Evolutionary conservation across 306 rosid species (phyloP).

Genomic region (Abrus pulchellus): DNA sequence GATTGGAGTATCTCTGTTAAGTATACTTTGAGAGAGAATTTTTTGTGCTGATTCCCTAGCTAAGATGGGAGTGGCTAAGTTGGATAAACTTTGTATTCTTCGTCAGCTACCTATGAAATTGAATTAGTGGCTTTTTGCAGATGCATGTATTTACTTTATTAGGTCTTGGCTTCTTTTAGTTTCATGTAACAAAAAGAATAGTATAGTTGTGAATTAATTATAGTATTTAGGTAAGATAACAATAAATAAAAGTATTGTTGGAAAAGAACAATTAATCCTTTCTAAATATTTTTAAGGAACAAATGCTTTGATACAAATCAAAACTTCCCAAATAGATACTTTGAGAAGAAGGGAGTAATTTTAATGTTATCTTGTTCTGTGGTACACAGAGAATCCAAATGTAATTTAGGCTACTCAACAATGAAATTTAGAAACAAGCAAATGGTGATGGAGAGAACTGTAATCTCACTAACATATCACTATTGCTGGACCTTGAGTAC

Average conservation of each 20-base stretch:
- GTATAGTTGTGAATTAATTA: not conserved
- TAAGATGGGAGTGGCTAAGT: too few species aligned
- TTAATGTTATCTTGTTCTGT: not conserved
- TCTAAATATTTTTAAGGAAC: not conserved
- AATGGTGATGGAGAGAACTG: not conserved
- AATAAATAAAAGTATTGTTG: not conserved
- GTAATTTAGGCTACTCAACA: not conserved
- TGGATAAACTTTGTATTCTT: too few species aligned
- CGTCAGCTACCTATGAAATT: too few species aligned
- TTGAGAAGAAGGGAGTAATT: not conserved
- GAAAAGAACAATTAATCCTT: not conserved
- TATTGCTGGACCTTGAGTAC: conserved; percentile 82
- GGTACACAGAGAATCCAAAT: conserved; percentile 23
- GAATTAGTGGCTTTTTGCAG: too few species aligned
- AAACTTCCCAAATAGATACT: conserved; percentile 12
- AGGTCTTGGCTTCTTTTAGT: too few species aligned
- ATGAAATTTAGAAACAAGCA: conserved; percentile 14
- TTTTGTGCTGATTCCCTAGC: too few species aligned
- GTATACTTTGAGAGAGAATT: too few species aligned
- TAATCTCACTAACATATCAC: conserved; percentile 31
- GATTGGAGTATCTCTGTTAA: too few species aligned
- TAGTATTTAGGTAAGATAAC: not conserved
- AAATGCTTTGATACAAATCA: not conserved
- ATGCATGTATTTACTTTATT: too few species aligned
- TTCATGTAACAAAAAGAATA: too few species aligned